Percentiles rank a stretch among this genome's conserved stretches.
These are phyloP conservation scores for Hypomontagnella monticulosa DNA, from an alignment of 495 filamentous ascomycete species.

Conservation along the genomic window DNA sequence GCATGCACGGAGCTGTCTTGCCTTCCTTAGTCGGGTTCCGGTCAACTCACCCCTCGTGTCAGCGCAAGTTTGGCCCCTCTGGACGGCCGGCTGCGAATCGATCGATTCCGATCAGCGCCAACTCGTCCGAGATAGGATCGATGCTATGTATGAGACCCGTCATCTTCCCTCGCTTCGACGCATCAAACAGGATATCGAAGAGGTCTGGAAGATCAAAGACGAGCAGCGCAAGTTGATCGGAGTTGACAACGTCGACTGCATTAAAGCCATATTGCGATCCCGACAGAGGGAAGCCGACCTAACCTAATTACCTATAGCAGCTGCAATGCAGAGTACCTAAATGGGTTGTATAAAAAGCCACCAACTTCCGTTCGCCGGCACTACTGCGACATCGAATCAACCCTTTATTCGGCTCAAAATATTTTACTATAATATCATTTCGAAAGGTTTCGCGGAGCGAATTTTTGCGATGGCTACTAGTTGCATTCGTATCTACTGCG, in stretches of 20 bases:
- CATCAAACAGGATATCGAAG: slow-evolving; percentile 41
- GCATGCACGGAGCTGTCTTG: slow-evolving; percentile 37
- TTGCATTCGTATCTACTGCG: too few relatives aligned
- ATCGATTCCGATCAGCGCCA: slow-evolving; percentile 40
- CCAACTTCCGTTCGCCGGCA: not conserved
- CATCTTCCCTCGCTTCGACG: slow-evolving; percentile 43
- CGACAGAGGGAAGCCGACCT: slow-evolving; percentile 41
- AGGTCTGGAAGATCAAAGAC: slow-evolving; percentile 46
- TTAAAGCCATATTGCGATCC: slow-evolving; percentile 38
- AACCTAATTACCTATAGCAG: slow-evolving; percentile 6
- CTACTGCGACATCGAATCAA: too few relatives aligned
- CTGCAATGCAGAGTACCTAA: not conserved
- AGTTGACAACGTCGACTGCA: slow-evolving; percentile 44
- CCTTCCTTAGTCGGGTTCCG: slow-evolving; percentile 33
- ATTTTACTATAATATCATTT: too few relatives aligned
- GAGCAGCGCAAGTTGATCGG: slow-evolving; percentile 38
- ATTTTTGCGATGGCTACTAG: too few relatives aligned
- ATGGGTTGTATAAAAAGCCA: not conserved
- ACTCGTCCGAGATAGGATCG: slow-evolving; percentile 37
- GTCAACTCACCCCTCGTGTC: slow-evolving; percentile 42
- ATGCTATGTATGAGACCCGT: slow-evolving; percentile 41
- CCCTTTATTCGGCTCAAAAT: too few relatives aligned
- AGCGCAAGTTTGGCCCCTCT: slow-evolving; percentile 45
- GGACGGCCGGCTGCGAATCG: slow-evolving; percentile 47
- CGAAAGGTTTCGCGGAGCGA: too few relatives aligned